Conservation (phyloP, 2,329 filamentous ascomycete genomes). For the Lachnellula occidentalis region DNA sequence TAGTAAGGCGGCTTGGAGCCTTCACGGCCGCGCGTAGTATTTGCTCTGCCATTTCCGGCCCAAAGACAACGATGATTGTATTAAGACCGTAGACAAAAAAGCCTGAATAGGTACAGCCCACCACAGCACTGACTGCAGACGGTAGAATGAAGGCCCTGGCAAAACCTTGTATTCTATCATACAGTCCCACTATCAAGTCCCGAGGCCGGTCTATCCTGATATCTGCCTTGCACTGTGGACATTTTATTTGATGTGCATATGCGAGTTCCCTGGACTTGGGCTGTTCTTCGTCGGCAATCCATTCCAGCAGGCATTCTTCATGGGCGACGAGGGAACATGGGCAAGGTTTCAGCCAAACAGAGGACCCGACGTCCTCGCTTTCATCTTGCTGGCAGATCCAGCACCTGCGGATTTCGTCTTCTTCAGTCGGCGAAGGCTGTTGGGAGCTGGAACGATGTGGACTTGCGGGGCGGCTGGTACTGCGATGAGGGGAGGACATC, state of each 20-base stretch:
- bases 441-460: neutral
- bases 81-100: conserved; percentile 55
- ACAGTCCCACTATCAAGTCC: conserved; percentile 56
- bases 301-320: conserved; percentile 82
- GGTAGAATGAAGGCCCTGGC: conserved; percentile 24
- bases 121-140: conserved; percentile 26
- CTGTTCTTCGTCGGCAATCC: conserved; percentile 84
- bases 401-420: conserved; percentile 39
- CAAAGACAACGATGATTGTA: conserved; percentile 61
- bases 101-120: conserved; percentile 43
- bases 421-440: neutral
- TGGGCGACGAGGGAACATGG: conserved; percentile 87
- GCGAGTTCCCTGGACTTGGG: conserved; percentile 45
- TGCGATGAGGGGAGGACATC: neutral
- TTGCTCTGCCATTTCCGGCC: conserved; percentile 48
- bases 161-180: conserved; percentile 18
- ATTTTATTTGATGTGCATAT: conserved; percentile 62
- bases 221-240: conserved; percentile 82
- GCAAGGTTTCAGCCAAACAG: conserved; percentile 79
- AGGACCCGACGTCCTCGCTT: conserved; percentile 40
- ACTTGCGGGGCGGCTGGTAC: neutral
- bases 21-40: conserved; percentile 10
- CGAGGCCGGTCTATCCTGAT: conserved; percentile 72
- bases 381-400: conserved; percentile 60
- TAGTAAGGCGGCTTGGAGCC: neutral